Evolutionary conservation across 2,329 filamentous ascomycete species (phyloP).

Genomic region (Pseudovirgaria hyperparasitica): DNA sequence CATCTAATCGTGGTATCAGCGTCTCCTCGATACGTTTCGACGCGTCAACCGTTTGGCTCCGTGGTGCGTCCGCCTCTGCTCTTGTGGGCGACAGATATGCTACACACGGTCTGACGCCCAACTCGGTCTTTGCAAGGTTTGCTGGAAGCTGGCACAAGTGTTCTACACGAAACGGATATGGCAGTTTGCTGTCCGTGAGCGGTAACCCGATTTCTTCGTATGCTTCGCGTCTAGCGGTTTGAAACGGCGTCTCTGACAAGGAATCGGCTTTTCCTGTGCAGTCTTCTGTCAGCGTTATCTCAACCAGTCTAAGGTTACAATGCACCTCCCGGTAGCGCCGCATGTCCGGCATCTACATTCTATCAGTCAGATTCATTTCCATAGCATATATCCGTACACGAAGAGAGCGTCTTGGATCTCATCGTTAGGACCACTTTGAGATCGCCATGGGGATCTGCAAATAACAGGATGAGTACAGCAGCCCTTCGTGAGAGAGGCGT

Average conservation of each 20-base stretch:
- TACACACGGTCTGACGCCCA: slow-evolving; percentile 37
- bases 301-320: slow-evolving; percentile 15
- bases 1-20: slow-evolving; percentile 70
- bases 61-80: slow-evolving; percentile 1
- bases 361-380: not conserved
- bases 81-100: slow-evolving; percentile 41
- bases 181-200: slow-evolving; percentile 53
- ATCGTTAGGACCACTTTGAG: slow-evolving; percentile 55
- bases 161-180: slow-evolving; percentile 69
- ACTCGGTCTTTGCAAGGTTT: slow-evolving; percentile 37
- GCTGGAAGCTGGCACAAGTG: slow-evolving; percentile 71
- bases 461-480: slow-evolving; percentile 78
- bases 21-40: slow-evolving; percentile 44
- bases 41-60: slow-evolving; percentile 18
- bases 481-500: slow-evolving; percentile 56
- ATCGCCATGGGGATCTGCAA: slow-evolving; percentile 71
- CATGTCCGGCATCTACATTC: slow-evolving; percentile 57
- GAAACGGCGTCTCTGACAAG: slow-evolving; percentile 46
- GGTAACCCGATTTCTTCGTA: slow-evolving; percentile 89
- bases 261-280: slow-evolving; percentile 40
- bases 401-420: slow-evolving; percentile 44
- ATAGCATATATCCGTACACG: slow-evolving; percentile 27
- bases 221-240: slow-evolving; percentile 81
- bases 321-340: slow-evolving; percentile 69
- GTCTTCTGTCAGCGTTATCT: not conserved